Base-by-base conservation (phyloP, 1,284 basidiomycete species). In the Wolfiporia cocos region DNA sequence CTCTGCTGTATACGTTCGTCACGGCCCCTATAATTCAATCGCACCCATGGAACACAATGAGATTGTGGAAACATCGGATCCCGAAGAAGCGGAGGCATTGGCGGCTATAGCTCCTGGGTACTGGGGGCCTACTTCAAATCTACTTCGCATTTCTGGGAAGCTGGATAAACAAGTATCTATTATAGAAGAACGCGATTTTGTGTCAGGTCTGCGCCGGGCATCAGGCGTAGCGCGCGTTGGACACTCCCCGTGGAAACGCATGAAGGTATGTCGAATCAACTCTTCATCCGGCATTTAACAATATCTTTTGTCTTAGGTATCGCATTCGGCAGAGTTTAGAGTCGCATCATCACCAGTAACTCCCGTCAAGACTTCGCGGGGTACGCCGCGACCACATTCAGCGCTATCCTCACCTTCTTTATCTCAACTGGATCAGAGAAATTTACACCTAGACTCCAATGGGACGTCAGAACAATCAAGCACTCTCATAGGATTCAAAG, bases 1-100 rank as follows among this genome's bases (percentile, higher is more conserved):
- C n/a, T n/a, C n/a, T n/a, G n/a, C n/a, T n/a, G n/a, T n/a, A n/a
- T n/a, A n/a, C n/a, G n/a, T n/a, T n/a, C n/a, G n/a, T n/a, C n/a
- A n/a, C n/a, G n/a, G n/a, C n/a, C n/a, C n/a, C n/a, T n/a, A n/a
- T n/a, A n/a, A n/a, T n/a, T n/a, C n/a, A n/a, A n/a, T n/a, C n/a
- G n/a, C n/a, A 28, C 26, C 7, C 26, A 40, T 40, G 38, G 38
- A 32, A n/a, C 22, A 38, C 26, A 34, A 42, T 15, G 40, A 42
- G 2, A 9, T 36, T 18, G 32, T 46, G 15, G 34, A 26, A 11
- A 37, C 44, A 18, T 46, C 44, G 14, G 44, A 46, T 28, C 19
- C 40, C 9, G 44, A 46, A 35, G 44, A 46, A 26, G 18, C 39
- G n/a, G 44, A 46, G 29, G 41, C 38, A 21, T 10, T 42, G 7